Evolutionary conservation across 257 asterid species (phyloP), one percentile per base, ranked within the genome.

Genomic region (Penstemon eatonii): DNA sequence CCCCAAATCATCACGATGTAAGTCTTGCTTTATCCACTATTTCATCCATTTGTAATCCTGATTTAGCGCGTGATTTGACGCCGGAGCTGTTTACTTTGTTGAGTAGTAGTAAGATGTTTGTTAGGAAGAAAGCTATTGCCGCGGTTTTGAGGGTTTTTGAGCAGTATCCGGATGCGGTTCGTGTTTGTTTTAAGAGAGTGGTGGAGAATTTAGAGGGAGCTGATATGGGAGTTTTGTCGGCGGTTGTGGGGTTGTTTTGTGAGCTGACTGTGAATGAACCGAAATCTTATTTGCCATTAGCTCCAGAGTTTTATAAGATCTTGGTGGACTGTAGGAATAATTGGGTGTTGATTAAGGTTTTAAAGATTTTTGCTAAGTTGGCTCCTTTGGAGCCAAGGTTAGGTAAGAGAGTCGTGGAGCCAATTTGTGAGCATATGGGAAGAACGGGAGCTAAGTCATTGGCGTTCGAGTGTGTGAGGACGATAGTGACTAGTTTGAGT

Each of bases 291-390:
- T 79, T 93, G 81, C 97, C 99, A 3, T 75, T 93, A 80, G 99
- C 99, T 3, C 99, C 99, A 0, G 97, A 93, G 71, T 93, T 93
- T 71, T 90, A 86, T 73, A 83, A 82, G 73, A 77, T 90, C 71
- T 78, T 93, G 73, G 92, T 86, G 46, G 96, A 88, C 44, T 90
- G 95, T 25, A 82, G 85, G 73, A 90, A 90, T 80, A 93, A 93
- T 65, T 93, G 99, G 99, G 80, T 93, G 65, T 76, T 93, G 82
- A 93, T 93, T 42, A 93, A 93, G 83, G 86, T 93, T 63, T 73
- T 93, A 44, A 93, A 93, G 89, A 89, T 93, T 58, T 90, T 90
- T n/a, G 74, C 85, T 5, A 80, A 81, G 85, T 79, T 93, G 82
- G 90, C 84, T 9, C 89, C 89, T 0, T 68, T 90, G 47, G 99